Percentiles rank a stretch among this genome's conserved stretches.
Conservation (phyloP, 352 stramenopile genomes). For the Globisporangium viniferum region DNA sequence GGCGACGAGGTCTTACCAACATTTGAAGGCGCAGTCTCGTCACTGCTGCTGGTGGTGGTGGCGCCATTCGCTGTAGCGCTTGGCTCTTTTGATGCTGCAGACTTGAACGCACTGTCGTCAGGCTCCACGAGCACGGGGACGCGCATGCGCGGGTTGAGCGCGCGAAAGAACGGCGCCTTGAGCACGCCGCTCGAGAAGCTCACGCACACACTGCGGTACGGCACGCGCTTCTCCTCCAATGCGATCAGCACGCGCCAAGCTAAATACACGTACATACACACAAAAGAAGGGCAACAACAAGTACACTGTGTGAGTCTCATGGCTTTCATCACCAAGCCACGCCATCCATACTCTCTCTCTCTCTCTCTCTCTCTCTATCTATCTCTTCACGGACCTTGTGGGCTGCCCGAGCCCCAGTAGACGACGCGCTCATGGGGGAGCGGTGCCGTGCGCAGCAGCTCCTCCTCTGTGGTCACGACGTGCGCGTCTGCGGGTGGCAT, state of each 20-base stretch:
- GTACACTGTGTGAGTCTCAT: not conserved
- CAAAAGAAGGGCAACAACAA: not conserved
- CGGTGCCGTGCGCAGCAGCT: constrained; percentile 54
- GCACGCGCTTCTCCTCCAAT: constrained; percentile 71
- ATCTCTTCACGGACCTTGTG: constrained; percentile 44
- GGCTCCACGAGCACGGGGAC: constrained; percentile 80
- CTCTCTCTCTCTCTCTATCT: too few relatives aligned
- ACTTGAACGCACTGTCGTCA: constrained; percentile 17
- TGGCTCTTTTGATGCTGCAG: not conserved
- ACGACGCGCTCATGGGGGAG: constrained; percentile 69
- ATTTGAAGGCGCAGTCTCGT: not conserved
- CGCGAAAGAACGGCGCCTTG: constrained; percentile 73
- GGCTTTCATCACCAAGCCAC: not conserved
- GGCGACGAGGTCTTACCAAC: not conserved
- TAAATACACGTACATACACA: constrained; percentile 16
- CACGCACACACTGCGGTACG: constrained; percentile 79
- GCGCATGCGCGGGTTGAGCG: constrained; percentile 78
- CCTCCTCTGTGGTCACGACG: constrained; percentile 45
- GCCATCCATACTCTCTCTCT: not conserved
- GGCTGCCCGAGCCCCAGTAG: constrained; percentile 82
- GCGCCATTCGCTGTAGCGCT: not conserved
- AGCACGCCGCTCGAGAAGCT: constrained; percentile 83
- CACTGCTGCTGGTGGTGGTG: not conserved
- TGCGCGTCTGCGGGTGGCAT: constrained; percentile 6
- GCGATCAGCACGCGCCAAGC: constrained; percentile 82